Evolutionary conservation across 768 basidiomycete species (phyloP), one percentile per base, ranked within the genome.

Genomic region (Naganishia randhawae): DNA sequence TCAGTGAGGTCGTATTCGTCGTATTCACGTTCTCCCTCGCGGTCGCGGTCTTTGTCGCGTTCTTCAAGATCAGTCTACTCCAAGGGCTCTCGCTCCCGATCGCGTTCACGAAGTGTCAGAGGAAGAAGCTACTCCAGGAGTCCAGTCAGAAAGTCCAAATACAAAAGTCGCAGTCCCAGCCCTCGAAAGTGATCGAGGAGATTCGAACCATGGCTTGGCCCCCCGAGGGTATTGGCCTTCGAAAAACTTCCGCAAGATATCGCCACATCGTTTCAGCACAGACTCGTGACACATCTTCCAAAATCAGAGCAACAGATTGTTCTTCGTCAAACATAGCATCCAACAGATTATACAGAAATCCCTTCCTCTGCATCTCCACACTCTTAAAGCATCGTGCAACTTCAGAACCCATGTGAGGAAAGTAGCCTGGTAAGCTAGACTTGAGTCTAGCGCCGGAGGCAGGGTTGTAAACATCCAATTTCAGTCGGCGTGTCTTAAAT

Each of bases 1-100:
- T 72, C 71, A 32, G 66, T 62, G 39, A 71, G 72, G 42, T 65
- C 67, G 33, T 62, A 57, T 37, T 68, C 70, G 37, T 66, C 67
- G 14, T 63, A 42, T 33, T 41, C 63, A 19, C 66, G 68, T n/a
- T 69, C 70, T 50, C 35, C 68, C 39, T 71, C 71, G 27, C 67
- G 72, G 14, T 66, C 71, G 27, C 39, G 48, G 42, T 72, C 69
- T 13, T 63, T 65, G 25, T 68, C 67, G 29, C 65, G 66, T 32
- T 70, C 45, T 22, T n/a, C 72, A n/a, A 54, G 69, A 29, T 51
- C 70, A 10, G 50, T 48, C 65, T 70, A 69, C 41, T 65, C 68
- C 50, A 74, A 73, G 33, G 67, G 69, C 39, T 62, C 50, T 33
- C 31, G 68, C 63, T 51, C 42, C 32, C 53, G 63, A 42, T 65